Conservation (phyloP, 2,329 filamentous ascomycete species). For the Arthrobotrys megalospora region DNA sequence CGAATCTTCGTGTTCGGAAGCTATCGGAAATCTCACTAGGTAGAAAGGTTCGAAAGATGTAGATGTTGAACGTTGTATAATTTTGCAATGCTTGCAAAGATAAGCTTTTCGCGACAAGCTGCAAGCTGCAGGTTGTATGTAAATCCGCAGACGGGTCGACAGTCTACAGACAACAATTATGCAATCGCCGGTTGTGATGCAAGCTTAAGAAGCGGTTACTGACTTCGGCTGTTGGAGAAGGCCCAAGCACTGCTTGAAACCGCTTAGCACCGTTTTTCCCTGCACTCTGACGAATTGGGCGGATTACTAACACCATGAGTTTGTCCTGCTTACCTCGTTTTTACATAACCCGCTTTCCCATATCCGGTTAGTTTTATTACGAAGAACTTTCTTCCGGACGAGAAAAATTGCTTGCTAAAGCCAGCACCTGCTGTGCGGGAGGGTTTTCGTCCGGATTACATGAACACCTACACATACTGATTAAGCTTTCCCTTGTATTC, state of each 20-base stretch:
- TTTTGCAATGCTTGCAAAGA: too few species aligned
- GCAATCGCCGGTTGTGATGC: too few species aligned
- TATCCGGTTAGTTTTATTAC: background rate
- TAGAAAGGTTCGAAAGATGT: too few species aligned
- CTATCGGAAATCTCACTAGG: too few species aligned
- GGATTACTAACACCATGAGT: background rate
- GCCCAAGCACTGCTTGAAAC: constrained; percentile 4
- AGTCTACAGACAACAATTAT: too few species aligned
- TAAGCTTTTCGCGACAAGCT: too few species aligned
- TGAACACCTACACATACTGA: constrained; percentile 9
- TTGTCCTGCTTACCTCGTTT: constrained; percentile 23
- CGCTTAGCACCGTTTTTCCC: background rate
- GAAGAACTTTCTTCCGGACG: constrained; percentile 3
- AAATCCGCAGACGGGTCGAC: too few species aligned
- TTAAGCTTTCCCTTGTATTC: background rate
- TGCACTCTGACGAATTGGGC: background rate
- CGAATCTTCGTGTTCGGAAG: too few species aligned
- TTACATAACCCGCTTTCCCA: constrained; percentile 43
- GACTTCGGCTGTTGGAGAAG: background rate
- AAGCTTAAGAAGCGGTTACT: background rate
- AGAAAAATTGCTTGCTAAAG: too few species aligned
- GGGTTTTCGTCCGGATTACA: constrained; percentile 7
- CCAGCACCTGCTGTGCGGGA: too few species aligned
- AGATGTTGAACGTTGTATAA: too few species aligned
- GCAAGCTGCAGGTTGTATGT: too few species aligned